Conservation (phyloP, 2,329 filamentous ascomycete genomes). For the Falciphora oryzae region DNA sequence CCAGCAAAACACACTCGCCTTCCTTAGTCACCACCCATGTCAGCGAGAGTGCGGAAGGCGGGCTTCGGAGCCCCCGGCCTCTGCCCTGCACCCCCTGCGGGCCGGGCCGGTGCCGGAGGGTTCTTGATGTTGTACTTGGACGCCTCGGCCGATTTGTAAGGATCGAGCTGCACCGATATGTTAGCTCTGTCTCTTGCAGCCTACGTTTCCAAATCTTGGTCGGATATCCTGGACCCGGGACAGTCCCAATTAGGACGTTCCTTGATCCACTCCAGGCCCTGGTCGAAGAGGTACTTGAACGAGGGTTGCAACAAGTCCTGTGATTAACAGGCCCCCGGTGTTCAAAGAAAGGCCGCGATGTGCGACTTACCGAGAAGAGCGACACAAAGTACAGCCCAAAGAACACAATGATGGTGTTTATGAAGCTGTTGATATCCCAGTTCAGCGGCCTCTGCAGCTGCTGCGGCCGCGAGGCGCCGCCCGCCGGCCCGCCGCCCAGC, state of each 20-base stretch:
- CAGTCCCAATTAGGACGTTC: no score
- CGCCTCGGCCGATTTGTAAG: conserved; percentile 54
- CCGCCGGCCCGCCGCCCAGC: conserved; percentile 35
- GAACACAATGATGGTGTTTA: conserved; percentile 47
- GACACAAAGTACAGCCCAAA: conserved; percentile 57
- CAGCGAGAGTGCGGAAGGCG: conserved; percentile 47
- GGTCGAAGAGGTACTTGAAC: not conserved
- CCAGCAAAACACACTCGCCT: not conserved
- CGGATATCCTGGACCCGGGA: no score
- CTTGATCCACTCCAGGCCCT: no score
- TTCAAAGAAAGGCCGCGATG: not conserved
- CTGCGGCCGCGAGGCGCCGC: conserved; percentile 14
- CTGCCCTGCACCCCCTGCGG: conserved; percentile 14
- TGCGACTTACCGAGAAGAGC: conserved; percentile 50
- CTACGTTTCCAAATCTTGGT: no score
- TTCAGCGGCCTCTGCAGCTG: conserved; percentile 15
- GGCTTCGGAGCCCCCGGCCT: conserved; percentile 27
- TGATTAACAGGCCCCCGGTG: not conserved
- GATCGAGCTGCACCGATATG: conserved; percentile 44
- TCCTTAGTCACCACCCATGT: conserved; percentile 33
- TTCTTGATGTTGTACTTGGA: conserved; percentile 53
- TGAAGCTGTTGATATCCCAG: conserved; percentile 35
- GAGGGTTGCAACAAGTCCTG: not conserved
- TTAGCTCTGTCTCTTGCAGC: not conserved
- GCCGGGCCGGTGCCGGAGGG: conserved; percentile 22